phyloP scores from a whole-genome alignment of 2,329 filamentous ascomycete genomes.

The Leptoxyphium fumago region DNA sequence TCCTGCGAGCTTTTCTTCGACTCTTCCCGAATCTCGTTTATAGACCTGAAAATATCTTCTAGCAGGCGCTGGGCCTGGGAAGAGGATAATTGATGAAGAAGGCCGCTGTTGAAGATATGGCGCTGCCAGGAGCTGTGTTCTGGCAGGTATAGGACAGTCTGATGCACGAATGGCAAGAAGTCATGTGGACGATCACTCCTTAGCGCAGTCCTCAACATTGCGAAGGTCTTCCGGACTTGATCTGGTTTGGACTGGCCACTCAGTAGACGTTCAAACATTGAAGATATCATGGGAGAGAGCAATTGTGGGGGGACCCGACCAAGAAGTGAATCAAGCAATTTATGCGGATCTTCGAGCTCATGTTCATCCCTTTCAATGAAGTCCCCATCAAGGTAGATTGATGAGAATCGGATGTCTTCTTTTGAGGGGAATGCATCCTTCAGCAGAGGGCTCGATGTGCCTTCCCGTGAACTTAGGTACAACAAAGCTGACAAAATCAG shows the following conservation, averaged over 20 bases:
- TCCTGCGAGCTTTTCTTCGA: not conserved
- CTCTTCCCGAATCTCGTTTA: slow-evolving; percentile 7
- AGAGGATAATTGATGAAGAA: slow-evolving; percentile 21
- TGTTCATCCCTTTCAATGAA: slow-evolving; percentile 13
- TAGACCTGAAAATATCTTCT: slow-evolving; percentile 10
- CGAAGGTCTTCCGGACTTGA: not conserved
- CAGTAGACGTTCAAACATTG: not conserved
- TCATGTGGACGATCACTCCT: not conserved
- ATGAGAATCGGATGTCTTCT: slow-evolving; percentile 17
- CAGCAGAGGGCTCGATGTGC: slow-evolving; percentile 11
- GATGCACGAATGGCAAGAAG: not conserved
- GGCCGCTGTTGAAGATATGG: slow-evolving; percentile 16
- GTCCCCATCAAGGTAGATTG: slow-evolving; percentile 20
- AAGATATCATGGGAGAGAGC: not conserved
- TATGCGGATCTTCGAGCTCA: not conserved
- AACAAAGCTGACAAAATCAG: slow-evolving; percentile 21
- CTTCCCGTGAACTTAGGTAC: slow-evolving; percentile 16
- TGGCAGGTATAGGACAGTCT: slow-evolving; percentile 5
- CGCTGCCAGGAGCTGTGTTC: slow-evolving; percentile 30
- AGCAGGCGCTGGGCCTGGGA: slow-evolving; percentile 18
- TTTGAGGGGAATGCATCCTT: slow-evolving; percentile 14
- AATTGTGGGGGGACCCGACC: slow-evolving; percentile 5
- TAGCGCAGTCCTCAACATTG: not conserved
- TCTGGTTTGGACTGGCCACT: not conserved
- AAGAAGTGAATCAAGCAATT: slow-evolving; percentile 2